Evolutionary conservation across 2,329 filamentous ascomycete genomes (phyloP).

Genomic region (Beauveria scarabaeidicola): DNA sequence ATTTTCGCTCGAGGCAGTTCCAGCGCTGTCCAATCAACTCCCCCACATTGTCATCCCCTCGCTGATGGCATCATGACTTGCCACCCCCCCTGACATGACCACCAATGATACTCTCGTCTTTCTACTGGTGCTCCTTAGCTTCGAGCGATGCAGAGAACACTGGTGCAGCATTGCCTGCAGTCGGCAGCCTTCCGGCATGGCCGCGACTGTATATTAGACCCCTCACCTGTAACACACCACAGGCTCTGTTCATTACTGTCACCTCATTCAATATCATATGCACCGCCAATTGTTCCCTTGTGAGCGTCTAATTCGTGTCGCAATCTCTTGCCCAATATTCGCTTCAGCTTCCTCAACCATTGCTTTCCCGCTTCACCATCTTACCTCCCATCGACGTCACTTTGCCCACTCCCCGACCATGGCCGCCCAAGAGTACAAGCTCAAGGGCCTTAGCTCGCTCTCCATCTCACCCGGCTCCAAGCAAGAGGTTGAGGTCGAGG

Average conservation of each 20-base stretch:
- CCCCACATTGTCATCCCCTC: slow-evolving; percentile 4
- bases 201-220: not conserved
- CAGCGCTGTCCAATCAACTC: slow-evolving; percentile 2
- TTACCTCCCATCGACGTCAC: not conserved
- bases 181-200: not conserved
- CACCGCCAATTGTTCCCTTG: not conserved
- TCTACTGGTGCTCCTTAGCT: not conserved
- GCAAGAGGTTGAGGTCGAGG: slow-evolving; percentile 83
- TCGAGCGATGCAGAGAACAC: not conserved
- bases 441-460: slow-evolving; percentile 70
- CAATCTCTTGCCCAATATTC: not conserved
- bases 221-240: not conserved
- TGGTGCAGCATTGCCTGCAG: not conserved
- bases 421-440: slow-evolving; percentile 51
- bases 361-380: not conserved
- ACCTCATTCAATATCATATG: not conserved
- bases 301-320: not conserved
- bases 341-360: not conserved
- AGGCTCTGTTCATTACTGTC: not conserved
- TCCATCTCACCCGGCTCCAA: slow-evolving; percentile 74
- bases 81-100: not conserved
- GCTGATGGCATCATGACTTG: slow-evolving; percentile 6
- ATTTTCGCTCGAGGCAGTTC: not conserved
- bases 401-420: slow-evolving; percentile 26
- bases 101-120: not conserved